Base-by-base conservation (phyloP, 371 early-diverging fungal genomes). In the Mucor circinelloides region DNA sequence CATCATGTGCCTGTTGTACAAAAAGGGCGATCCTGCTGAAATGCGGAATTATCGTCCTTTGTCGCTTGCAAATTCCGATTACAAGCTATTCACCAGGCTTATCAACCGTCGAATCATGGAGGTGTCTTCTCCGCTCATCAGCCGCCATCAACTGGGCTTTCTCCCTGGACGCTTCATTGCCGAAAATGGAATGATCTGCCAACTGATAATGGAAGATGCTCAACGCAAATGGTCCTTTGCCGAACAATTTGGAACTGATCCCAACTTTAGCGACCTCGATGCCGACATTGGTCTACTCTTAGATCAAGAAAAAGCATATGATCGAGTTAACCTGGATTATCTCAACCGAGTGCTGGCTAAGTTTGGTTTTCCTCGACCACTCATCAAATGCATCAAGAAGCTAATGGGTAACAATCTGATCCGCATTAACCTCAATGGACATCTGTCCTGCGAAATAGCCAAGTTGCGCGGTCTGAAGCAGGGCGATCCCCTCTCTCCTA, bases 11-110 rank as follows among this genome's bases (percentile, higher is more conserved):
- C 70, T 68, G 12, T 55, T 38, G 10, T 66, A 4, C 48, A 65
- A 65, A 27, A 59, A 65, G 15, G 50, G 66, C 0, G 59, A 50
- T 30, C 19, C 48, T 0, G 62, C 25, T 46, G 23, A 30, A 0
- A 32, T 74, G 27, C 31, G 44, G 4, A 77, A 71, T 40, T 77
- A 74, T 68, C 21, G 73, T 6, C 73, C 73, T 6, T 60, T 72
- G 1, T 72, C 61, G 0, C 12, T 67, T 0, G 57, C 57, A n/a
- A 62, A 62, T 25, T 13, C 34, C 2, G 68, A 67, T 30, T 57
- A 62, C 6, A 67, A 61, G 6, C 44, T 61, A 0, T 67, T 57
- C 0, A 57, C 68, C 0, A 44, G 54, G n/a, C 0, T 50, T 2
- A 21, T 60, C 17, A 54, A 58, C 9, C 9, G 44, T 2, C 6